Conservation (phyloP, 768 basidiomycete species). For the Gloeopeniophorella convolvens region DNA sequence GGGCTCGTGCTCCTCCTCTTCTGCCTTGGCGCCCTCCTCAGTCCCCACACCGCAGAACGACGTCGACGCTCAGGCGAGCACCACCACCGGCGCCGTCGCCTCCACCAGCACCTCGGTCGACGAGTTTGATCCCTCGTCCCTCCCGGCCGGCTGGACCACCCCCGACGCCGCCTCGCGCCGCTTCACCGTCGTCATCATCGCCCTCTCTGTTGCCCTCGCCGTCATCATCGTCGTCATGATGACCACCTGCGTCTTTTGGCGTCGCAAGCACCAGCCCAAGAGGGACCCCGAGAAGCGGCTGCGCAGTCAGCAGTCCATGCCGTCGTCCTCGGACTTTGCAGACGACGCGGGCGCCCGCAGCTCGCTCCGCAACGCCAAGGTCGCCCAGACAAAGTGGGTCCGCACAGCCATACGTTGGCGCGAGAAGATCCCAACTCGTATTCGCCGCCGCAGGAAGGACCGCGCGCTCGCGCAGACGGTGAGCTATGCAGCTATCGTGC, state of each 20-base stretch:
- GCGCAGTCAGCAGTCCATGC: conserved; percentile 28
- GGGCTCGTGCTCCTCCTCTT: background rate
- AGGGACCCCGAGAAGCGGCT: conserved; percentile 50
- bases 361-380: conserved; percentile 37
- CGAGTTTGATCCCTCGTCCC: conserved; percentile 21
- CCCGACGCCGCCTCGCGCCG: background rate
- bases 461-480: conserved; percentile 2
- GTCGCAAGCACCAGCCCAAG: conserved; percentile 36
- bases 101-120: background rate
- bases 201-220: conserved; percentile 57
- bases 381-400: conserved; percentile 56
- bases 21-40: conserved; percentile 4
- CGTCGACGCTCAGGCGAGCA: background rate
- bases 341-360: conserved; percentile 27
- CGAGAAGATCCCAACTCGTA: conserved; percentile 52
- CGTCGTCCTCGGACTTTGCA: conserved; percentile 25
- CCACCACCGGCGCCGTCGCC: conserved; percentile 14
- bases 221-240: conserved; percentile 56
- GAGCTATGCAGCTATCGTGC: background rate
- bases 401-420: conserved; percentile 65
- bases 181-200: conserved; percentile 31
- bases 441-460: conserved; percentile 46
- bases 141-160: conserved; percentile 24
- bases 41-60: background rate
- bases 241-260: conserved; percentile 54